Evolutionary conservation across 345 rosid genomes (phyloP), one percentile per base, ranked within the genome.

Genomic region (Eucalyptus cloeziana): DNA sequence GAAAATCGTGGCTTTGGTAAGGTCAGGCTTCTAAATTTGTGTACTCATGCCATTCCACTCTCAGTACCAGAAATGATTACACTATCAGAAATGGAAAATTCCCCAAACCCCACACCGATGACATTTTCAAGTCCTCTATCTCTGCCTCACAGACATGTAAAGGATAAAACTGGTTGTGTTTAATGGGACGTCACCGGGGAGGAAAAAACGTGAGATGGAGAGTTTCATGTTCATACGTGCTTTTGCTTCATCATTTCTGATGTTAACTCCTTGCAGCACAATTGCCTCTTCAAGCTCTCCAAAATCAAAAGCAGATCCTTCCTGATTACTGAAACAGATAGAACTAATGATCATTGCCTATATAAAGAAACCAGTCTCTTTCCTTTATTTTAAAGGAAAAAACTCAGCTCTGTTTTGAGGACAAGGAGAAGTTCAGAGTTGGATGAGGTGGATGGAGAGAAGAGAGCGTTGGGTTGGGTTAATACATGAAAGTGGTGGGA

Each of bases 221-320:
- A 89, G 85, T 47, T 86, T 76, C 89, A 64, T 40, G 76, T 95
- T 90, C 95, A 47, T 87, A 95, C 97, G 91, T 93, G 96, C 92
- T 94, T 94, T 96, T 44, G 93, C 92, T 93, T 96, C 99, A 89
- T 97, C 98, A 92, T 95, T 94, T 87, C 97, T 93, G 88, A 93
- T 92, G 95, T 94, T 93, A 67, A 94, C 94, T 91, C 99, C 99
- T 93, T 96, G 96, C 92, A 98, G 92, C 88, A 95, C 96, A 85
- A 97, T 96, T 91, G 99, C 99, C 93, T 97, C 99, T 93, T 98
- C 99, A 60, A 98, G 96, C 96, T 96, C 99, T 86, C 99, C 99
- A 86, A 97, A 98, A 93, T 96, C 98, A 91, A 98, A 98, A 67
- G 97, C 91, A 88, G 99, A 90, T 89, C 96, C 97, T 91, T 92